Percentiles rank a stretch among this genome's conserved stretches.
Evolutionary conservation across 2,329 filamentous ascomycete genomes (phyloP).

Genomic region (Fusarium torreyae): DNA sequence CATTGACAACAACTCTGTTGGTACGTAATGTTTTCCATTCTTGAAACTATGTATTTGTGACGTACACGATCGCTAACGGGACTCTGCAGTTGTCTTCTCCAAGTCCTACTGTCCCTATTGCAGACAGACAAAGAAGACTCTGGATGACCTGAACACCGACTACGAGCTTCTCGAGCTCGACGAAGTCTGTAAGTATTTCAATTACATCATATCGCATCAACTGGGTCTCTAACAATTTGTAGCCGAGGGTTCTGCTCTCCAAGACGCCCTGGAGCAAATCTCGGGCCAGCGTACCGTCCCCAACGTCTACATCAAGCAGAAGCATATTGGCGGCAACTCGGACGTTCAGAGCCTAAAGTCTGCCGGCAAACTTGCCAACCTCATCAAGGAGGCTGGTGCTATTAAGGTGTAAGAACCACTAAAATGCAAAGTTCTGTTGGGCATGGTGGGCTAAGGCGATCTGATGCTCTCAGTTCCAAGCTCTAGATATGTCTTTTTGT

Average conservation of each 20-base stretch:
- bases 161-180: conserved; percentile 87
- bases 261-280: conserved; percentile 85
- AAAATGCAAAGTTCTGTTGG: conserved; percentile 12
- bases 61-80: conserved; percentile 8
- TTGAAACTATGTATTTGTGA: not conserved
- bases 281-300: conserved; percentile 90
- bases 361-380: conserved; percentile 57
- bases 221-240: conserved; percentile 40
- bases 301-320: conserved; percentile 91
- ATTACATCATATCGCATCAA: not conserved
- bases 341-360: conserved; percentile 77
- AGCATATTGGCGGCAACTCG: conserved; percentile 98
- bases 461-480: conserved; percentile 44
- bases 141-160: conserved; percentile 79
- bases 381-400: conserved; percentile 62
- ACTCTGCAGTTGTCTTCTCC: conserved; percentile 84
- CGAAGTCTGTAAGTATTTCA: conserved; percentile 76
- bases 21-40: conserved; percentile 63
- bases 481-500: conserved; percentile 35
- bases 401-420: conserved; percentile 57
- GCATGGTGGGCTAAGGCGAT: conserved; percentile 24
- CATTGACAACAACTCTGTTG: conserved; percentile 91
- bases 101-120: conserved; percentile 99
- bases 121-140: conserved; percentile 80
- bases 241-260: conserved; percentile 88